Evolutionary conservation across 352 stramenopile species (phyloP).

Genomic region (Aphanomyces euteiches): DNA sequence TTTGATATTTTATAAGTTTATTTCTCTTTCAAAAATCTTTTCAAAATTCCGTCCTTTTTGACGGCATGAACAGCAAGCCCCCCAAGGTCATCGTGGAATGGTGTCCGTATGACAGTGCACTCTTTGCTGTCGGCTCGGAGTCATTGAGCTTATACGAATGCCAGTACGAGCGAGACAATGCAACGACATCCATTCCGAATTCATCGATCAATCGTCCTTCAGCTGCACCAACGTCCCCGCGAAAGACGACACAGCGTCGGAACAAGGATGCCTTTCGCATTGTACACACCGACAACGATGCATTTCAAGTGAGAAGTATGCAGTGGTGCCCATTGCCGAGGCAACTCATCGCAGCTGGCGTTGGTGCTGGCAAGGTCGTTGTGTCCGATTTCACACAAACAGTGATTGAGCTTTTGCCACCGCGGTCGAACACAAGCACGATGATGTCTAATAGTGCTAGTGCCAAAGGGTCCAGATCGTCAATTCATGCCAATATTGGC

Average conservation of each 20-base stretch:
- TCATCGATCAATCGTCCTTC: constrained; percentile 12
- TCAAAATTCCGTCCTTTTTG: neutral
- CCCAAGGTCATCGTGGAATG: constrained; percentile 63
- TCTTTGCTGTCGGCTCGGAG: constrained; percentile 79
- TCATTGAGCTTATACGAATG: constrained; percentile 82
- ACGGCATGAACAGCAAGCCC: constrained; percentile 23
- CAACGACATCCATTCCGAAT: constrained; percentile 20
- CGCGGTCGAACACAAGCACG: constrained; percentile 15
- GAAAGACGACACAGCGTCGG: constrained; percentile 57
- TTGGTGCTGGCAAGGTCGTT: constrained; percentile 73
- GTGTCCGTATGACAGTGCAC: constrained; percentile 74
- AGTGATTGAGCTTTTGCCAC: constrained; percentile 24
- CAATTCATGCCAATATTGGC: constrained; percentile 22
- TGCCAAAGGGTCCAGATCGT: constrained; percentile 21
- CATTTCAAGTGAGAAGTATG: constrained; percentile 77
- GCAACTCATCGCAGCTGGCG: constrained; percentile 72
- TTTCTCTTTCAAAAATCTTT: too few species aligned
- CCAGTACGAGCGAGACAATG: constrained; percentile 22
- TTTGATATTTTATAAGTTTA: too few species aligned
- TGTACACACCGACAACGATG: constrained; percentile 72
- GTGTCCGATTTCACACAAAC: constrained; percentile 61
- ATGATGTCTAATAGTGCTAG: neutral
- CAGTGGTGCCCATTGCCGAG: constrained; percentile 75
- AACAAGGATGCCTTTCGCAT: constrained; percentile 74
- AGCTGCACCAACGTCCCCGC: neutral